Evolutionary conservation across 2,329 filamentous ascomycete species (phyloP).

Genomic region (Penicillium fuscoglaucum): DNA sequence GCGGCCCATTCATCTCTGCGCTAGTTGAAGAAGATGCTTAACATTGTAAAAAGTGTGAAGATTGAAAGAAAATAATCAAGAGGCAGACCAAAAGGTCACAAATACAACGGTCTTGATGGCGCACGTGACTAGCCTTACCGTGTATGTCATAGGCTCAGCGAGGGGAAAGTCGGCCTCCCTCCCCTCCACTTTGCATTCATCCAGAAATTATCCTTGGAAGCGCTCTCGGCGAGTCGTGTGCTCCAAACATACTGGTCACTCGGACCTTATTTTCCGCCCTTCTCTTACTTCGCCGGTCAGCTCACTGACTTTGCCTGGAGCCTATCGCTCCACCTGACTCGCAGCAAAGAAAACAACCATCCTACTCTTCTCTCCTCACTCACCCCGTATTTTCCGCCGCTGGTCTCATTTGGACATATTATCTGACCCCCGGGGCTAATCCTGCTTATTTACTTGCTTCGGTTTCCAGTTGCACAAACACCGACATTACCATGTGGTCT

Average conservation of each 20-base stretch:
- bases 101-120: not conserved
- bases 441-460: not conserved
- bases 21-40: not conserved
- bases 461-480: not conserved
- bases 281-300: not conserved
- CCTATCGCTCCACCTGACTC: constrained; percentile 23
- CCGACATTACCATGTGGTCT: constrained; percentile 61
- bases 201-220: constrained; percentile 5
- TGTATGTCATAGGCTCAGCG: constrained; percentile 40
- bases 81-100: not conserved
- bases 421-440: not conserved
- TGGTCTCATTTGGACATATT: constrained; percentile 6
- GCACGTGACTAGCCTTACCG: constrained; percentile 39
- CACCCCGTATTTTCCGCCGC: constrained; percentile 6
- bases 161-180: constrained; percentile 30
- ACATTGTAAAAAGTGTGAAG: constrained; percentile 4
- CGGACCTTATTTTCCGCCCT: not conserved
- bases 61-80: constrained; percentile 4
- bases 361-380: constrained; percentile 10
- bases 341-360: constrained; percentile 15
- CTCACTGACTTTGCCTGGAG: constrained; percentile 12
- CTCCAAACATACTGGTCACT: not conserved
- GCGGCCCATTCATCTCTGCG: constrained; percentile 52
- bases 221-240: not conserved
- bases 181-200: constrained; percentile 25